Percentiles rank a stretch among this genome's conserved stretches.
Evolutionary conservation across 768 basidiomycete species (phyloP).

Genomic region (Obba rivulosa): DNA sequence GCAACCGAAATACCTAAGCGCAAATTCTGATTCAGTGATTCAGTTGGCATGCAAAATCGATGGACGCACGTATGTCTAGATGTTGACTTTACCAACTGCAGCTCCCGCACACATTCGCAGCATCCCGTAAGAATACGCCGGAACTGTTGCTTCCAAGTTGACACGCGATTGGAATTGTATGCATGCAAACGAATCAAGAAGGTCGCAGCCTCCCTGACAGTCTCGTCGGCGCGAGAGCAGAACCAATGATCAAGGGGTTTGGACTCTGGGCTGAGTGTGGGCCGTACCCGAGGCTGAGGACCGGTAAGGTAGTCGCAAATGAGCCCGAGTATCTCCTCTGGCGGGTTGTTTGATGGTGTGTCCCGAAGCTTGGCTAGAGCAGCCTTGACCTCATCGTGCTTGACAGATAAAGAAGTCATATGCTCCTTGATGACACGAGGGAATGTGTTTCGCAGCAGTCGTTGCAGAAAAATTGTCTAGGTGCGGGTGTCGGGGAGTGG

Average conservation of each 20-base stretch:
- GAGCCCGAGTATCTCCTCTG: slow-evolving; percentile 42
- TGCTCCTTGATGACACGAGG: background rate
- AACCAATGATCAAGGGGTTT: slow-evolving; percentile 61
- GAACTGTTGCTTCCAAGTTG: slow-evolving; percentile 58
- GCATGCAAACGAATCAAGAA: slow-evolving; percentile 83
- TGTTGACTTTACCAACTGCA: slow-evolving; percentile 57
- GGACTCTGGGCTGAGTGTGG: slow-evolving; percentile 26
- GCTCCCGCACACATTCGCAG: slow-evolving; percentile 60
- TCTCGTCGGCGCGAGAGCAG: slow-evolving; percentile 54
- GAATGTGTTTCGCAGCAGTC: no score
- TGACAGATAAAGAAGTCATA: slow-evolving; percentile 14
- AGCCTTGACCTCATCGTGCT: slow-evolving; percentile 35
- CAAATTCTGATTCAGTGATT: background rate
- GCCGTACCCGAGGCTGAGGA: background rate
- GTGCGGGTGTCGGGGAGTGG: no score
- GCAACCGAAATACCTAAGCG: slow-evolving; percentile 64
- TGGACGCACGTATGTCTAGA: slow-evolving; percentile 73
- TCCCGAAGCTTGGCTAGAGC: slow-evolving; percentile 55
- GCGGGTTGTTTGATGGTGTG: slow-evolving; percentile 47
- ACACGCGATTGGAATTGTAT: slow-evolving; percentile 55
- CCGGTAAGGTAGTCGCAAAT: slow-evolving; percentile 53
- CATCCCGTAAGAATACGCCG: slow-evolving; percentile 56
- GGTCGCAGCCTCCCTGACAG: slow-evolving; percentile 62
- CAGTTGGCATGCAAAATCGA: background rate
- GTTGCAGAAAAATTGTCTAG: no score